A percentile compares a stretch with the other conserved stretches of the same genome.
Evolutionary conservation across 257 asterid genomes (phyloP).

Genomic region (Solanum chiquidenum): DNA sequence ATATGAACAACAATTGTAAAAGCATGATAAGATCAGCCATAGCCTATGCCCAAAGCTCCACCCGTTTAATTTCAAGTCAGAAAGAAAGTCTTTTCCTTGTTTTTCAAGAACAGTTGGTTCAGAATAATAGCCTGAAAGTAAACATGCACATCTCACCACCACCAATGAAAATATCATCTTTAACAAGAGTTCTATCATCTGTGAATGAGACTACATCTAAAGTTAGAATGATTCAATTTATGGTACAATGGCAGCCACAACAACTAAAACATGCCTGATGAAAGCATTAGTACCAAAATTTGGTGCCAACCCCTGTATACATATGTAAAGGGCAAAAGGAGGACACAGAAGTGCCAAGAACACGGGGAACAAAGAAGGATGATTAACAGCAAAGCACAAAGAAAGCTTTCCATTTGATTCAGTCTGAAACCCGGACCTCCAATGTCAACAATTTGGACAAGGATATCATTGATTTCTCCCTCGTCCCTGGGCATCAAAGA

Average conservation of each 20-base stretch:
- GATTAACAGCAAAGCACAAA: constrained; percentile 15
- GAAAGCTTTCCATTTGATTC: constrained; percentile 5
- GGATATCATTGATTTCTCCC: constrained; percentile 4
- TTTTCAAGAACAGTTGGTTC: background rate
- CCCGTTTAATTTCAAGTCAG: background rate
- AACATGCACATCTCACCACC: background rate
- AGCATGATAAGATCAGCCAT: no score
- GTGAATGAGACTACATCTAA: constrained; percentile 6
- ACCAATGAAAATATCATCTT: constrained; percentile 1
- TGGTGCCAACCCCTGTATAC: constrained; percentile 9
- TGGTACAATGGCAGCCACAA: constrained; percentile 10
- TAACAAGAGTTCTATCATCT: constrained; percentile 5
- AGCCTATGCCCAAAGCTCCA: background rate
- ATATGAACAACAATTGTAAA: background rate
- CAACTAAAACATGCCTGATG: constrained; percentile 4
- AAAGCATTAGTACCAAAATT: constrained; percentile 18
- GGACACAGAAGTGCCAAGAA: constrained; percentile 4
- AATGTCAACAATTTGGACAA: constrained; percentile 5
- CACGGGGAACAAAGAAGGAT: background rate
- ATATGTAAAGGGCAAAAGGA: constrained; percentile 3
- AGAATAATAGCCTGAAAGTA: background rate
- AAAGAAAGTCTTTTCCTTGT: background rate
- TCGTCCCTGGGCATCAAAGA: constrained; percentile 12
- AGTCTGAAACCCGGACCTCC: constrained; percentile 10
- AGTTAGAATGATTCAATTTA: constrained; percentile 5